Conservation (phyloP, 495 filamentous ascomycete genomes). For the Penicillium longicatenatum region DNA sequence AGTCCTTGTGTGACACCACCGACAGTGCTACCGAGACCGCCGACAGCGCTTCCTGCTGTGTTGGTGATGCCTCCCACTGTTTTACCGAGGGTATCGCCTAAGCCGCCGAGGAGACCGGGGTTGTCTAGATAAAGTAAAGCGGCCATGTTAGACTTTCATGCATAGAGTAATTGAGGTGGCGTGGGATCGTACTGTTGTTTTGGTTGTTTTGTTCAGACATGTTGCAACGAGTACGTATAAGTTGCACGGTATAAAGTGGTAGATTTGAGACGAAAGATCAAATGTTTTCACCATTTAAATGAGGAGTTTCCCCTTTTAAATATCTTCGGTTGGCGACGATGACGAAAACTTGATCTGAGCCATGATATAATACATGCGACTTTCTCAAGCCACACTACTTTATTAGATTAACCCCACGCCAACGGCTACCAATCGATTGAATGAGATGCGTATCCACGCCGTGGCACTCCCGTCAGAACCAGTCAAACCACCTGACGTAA, state of each 20-base stretch:
- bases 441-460: not conserved
- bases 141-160: not conserved
- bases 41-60: constrained; percentile 34
- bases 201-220: constrained; percentile 1
- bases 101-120: constrained; percentile 34
- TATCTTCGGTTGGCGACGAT: not conserved
- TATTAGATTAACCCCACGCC: constrained; percentile 5
- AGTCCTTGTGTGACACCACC: constrained; percentile 35
- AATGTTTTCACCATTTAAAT: not conserved
- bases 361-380: constrained; percentile 32
- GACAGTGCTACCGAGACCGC: constrained; percentile 39
- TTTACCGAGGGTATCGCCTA: constrained; percentile 39
- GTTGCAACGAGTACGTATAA: not conserved
- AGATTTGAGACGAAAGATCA: not conserved
- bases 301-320: not conserved
- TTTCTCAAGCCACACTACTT: constrained; percentile 22
- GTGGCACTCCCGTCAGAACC: constrained; percentile 2
- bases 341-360: constrained; percentile 18
- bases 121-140: constrained; percentile 5
- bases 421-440: not conserved
- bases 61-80: constrained; percentile 40
- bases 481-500: constrained; percentile 19
- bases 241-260: too few species aligned
- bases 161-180: constrained; percentile 2
- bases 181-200: constrained; percentile 16